These are phyloP conservation scores for Mucor ambiguus DNA, from an alignment of 371 early-diverging fungal genomes.

Conservation along the genomic window DNA sequence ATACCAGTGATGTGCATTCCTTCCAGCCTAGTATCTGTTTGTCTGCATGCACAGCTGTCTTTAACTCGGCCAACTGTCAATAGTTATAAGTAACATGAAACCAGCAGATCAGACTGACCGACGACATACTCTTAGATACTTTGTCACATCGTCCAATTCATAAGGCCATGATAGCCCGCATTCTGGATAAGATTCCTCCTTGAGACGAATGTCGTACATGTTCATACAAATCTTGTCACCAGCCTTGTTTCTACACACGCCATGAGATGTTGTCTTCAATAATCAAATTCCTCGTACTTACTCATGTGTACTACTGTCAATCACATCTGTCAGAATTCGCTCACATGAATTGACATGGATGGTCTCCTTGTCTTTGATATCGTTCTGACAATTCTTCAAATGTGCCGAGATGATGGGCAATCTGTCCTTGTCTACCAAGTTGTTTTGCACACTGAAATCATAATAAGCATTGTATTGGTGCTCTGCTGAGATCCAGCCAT, in stretches of 20 bases:
- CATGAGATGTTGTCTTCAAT: background rate
- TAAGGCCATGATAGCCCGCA: constrained; percentile 84
- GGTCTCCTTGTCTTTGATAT: constrained; percentile 18
- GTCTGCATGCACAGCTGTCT: constrained; percentile 62
- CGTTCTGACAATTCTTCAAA: constrained; percentile 29
- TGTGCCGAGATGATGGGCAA: constrained; percentile 20
- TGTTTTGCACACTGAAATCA: constrained; percentile 47
- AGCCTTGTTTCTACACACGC: constrained; percentile 14
- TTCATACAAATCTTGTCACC: constrained; percentile 64
- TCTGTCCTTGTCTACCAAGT: constrained; percentile 37
- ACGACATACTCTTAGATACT: constrained; percentile 60
- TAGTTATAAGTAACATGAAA: background rate
- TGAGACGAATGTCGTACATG: constrained; percentile 80
- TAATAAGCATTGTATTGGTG: constrained; percentile 68
- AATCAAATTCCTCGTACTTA: constrained; percentile 14
- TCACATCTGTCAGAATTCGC: constrained; percentile 27
- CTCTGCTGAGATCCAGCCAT: constrained; percentile 87
- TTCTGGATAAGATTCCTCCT: constrained; percentile 57
- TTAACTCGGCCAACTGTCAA: constrained; percentile 54
- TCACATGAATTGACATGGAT: constrained; percentile 39
- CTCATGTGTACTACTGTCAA: constrained; percentile 37
- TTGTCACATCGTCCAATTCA: constrained; percentile 60
- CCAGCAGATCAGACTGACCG: background rate
- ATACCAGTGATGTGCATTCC: constrained; percentile 67
- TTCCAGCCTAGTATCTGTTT: constrained; percentile 54